Percentiles rank a stretch among this genome's conserved stretches.
Conservation (phyloP, 2,329 filamentous ascomycete species). For the Cercospora citrullina region DNA sequence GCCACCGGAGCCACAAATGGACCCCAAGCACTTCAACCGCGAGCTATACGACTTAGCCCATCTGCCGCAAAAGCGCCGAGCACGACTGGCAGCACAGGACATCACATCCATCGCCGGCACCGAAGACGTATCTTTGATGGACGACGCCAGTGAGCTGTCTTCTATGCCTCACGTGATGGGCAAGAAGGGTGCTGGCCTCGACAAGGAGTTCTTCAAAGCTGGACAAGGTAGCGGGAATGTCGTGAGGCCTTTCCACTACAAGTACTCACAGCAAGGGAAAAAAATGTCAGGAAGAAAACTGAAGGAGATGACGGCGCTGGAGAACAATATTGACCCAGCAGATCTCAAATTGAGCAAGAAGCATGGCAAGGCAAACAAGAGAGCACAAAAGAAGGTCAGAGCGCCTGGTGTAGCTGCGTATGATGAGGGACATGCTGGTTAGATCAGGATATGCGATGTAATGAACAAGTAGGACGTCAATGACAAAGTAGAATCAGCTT, state of each 20-base stretch:
- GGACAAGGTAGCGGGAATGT: slow-evolving; percentile 64
- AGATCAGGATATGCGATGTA: neutral
- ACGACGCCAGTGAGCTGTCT: slow-evolving; percentile 35
- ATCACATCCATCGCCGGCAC: slow-evolving; percentile 36
- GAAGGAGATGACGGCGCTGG: slow-evolving; percentile 74
- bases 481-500: neutral
- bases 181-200: slow-evolving; percentile 72
- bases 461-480: neutral
- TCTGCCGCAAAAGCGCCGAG: slow-evolving; percentile 77
- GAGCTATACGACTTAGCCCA: slow-evolving; percentile 84
- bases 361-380: slow-evolving; percentile 82
- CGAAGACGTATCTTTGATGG: slow-evolving; percentile 45
- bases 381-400: slow-evolving; percentile 40
- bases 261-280: slow-evolving; percentile 86
- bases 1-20: slow-evolving; percentile 63
- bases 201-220: slow-evolving; percentile 84
- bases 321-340: slow-evolving; percentile 79
- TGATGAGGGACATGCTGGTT: slow-evolving; percentile 23
- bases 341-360: slow-evolving; percentile 79
- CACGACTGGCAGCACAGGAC: slow-evolving; percentile 57
- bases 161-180: slow-evolving; percentile 54
- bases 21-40: slow-evolving; percentile 76
- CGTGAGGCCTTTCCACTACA: slow-evolving; percentile 81
- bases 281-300: slow-evolving; percentile 80
- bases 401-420: slow-evolving; percentile 23